Evolutionary conservation across 2,329 filamentous ascomycete genomes (phyloP), one percentile per base, ranked within the genome.

Genomic region (Ascochyta lentis): DNA sequence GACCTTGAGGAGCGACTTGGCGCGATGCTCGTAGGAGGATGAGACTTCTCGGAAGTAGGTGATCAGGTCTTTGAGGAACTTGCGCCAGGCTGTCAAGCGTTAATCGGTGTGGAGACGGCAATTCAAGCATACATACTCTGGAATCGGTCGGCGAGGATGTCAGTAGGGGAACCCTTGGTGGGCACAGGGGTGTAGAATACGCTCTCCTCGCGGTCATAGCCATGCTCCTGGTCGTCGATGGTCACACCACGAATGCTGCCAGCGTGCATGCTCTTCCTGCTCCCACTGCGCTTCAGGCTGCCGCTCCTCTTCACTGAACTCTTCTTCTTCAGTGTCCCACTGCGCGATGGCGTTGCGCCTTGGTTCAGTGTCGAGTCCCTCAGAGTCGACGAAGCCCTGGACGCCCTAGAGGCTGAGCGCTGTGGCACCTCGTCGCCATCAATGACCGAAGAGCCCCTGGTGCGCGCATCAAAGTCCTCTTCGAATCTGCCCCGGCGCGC

Each of bases 31-130:
- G 76, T 97, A 97, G 43, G 93, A 91, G 46, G 84, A 85, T 72
- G 96, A 92, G 42, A 98, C 87, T 74, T 98, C 95, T 67, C 91
- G 88, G 74, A 97, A 98, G 75, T 96, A 98, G 53, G 90, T 81
- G 63, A 98, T 96, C 40, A 98, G 83, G 64, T 97, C 93, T 75
- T 98, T 98, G 49, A 99, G 84, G 13, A 97, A 84, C 79, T 96
- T 96, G 67, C 95, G 87, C 95, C 95, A 99, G 47, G 90, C 92
- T 96, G 65, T 50, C 51, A n/a, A 47, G n/a, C 41, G 58, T 71
- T 31, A 72, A 68, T 59, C 6, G 6, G 19, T 47, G 34, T 39
- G 26, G 10, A 0, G 19, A 3, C 6, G 12, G 9, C 26, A 29
- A 16, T 29, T 33, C 43, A 44, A 51, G 33, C 23, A 33, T 23